Evolutionary conservation across 2,329 filamentous ascomycete species (phyloP).

Genomic region (Microcera coccophila): DNA sequence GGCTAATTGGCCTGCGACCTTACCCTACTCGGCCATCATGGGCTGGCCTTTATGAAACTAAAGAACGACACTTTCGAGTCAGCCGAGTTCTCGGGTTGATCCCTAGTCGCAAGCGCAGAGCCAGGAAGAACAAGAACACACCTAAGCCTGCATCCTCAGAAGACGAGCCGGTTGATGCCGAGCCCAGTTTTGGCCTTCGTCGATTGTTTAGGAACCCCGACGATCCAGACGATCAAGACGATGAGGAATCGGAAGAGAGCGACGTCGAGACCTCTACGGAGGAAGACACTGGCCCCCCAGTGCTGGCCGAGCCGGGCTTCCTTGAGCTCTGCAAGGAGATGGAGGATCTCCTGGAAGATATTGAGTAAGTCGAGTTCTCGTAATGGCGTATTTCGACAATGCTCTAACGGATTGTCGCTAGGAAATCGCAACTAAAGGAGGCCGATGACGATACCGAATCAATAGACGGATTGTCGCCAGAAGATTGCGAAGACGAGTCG

Average conservation of each 20-base stretch:
- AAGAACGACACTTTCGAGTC: slow-evolving; percentile 28
- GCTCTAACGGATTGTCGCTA: slow-evolving; percentile 8
- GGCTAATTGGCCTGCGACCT: slow-evolving; percentile 27
- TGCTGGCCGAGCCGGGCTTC: slow-evolving; percentile 26
- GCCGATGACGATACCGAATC: slow-evolving; percentile 26
- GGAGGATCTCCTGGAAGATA: slow-evolving; percentile 29
- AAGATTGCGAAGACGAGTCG: slow-evolving; percentile 36
- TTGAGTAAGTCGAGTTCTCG: slow-evolving; percentile 22
- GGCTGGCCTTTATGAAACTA: slow-evolving; percentile 23
- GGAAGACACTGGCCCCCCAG: slow-evolving; percentile 16
- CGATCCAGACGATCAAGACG: slow-evolving; percentile 17
- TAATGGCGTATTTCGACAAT: too few species aligned
- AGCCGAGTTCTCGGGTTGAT: slow-evolving; percentile 28
- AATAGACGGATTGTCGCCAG: slow-evolving; percentile 28
- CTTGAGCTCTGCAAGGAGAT: slow-evolving; percentile 24
- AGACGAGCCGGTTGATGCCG: slow-evolving; percentile 10
- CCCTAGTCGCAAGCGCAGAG: slow-evolving; percentile 20
- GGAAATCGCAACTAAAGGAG: slow-evolving; percentile 15
- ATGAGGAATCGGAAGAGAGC: slow-evolving; percentile 17
- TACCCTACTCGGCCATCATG: slow-evolving; percentile 21
- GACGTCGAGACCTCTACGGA: slow-evolving; percentile 7
- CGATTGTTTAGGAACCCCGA: slow-evolving; percentile 25
- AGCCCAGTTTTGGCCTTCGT: slow-evolving; percentile 15
- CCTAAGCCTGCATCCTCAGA: slow-evolving; percentile 10
- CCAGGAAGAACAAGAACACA: slow-evolving; percentile 19